Base-by-base conservation (phyloP, 441 rosid species). In the Euphorbia celastroides region DNA sequence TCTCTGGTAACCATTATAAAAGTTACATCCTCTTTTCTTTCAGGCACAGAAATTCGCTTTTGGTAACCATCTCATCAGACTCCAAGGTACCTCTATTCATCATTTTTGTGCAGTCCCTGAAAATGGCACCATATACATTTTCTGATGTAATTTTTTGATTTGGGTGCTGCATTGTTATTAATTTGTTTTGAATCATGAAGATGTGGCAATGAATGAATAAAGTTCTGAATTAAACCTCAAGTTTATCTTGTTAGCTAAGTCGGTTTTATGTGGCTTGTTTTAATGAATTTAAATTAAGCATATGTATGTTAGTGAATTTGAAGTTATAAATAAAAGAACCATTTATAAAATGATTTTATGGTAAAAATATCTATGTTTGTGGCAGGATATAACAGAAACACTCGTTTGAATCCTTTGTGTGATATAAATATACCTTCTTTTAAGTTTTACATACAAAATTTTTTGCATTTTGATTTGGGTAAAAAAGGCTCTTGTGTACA, bases 1-100 rank as follows among this genome's bases (percentile, higher is more conserved):
- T 55, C n/a, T 17, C 44, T 60, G 38, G 22, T 10, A 2, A 17
- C 14, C 23, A 58, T 68, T 23, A 77, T 59, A 8, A 11, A 46
- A 57, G 22, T 50, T 23, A 63, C 34, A 12, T 61, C 17, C 31
- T 58, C 63, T 46, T 25, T 66, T 60, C 58, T 62, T 76, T 46
- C 80, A 88, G 88, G 82, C 88, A 84, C 64, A 80, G 26, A 57
- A 51, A 74, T 56, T 83, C 87, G 68, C 85, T 84, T 71, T 74
- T 88, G 82, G 85, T 69, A 50, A 80, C 82, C 41, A 66, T 88
- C 65, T 75, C 94, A 30, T 80, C 44, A 28, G 94, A 84, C 72
- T 88, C 88, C 52, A 86, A 86, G 93, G 93, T 85, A 71, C 68
- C 55, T 27, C 41, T 46, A 30, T 59, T 32, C 7, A 50, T 59